phyloP scores from a whole-genome alignment of 2,329 filamentous ascomycete genomes.

The Aureobasidium mangrovei region DNA sequence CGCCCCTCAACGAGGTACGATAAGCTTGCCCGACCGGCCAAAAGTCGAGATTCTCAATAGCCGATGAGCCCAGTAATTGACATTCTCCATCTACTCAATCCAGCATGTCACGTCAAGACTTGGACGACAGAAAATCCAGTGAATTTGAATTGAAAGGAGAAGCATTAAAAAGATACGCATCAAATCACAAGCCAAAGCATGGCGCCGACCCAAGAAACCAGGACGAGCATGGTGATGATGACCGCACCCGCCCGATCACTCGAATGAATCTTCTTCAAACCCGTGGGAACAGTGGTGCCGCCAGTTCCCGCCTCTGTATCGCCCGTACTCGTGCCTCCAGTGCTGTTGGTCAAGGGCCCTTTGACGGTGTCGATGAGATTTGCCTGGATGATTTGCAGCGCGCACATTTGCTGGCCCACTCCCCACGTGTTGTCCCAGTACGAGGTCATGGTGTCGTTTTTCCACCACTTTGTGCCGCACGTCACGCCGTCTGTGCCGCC shows the following conservation, averaged over 20 bases:
- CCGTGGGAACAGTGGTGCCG: constrained; percentile 21
- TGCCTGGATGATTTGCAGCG: constrained; percentile 39
- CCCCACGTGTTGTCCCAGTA: constrained; percentile 33
- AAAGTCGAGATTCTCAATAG: too few relatives aligned
- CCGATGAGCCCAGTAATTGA: too few relatives aligned
- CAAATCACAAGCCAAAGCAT: constrained; percentile 20
- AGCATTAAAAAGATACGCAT: not conserved
- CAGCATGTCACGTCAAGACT: too few relatives aligned
- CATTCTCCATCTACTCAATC: too few relatives aligned
- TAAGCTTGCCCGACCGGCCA: too few relatives aligned
- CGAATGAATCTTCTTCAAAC: constrained; percentile 38
- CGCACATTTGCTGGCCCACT: constrained; percentile 44
- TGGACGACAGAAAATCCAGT: too few relatives aligned
- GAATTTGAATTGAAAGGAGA: too few relatives aligned
- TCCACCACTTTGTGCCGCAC: constrained; percentile 40
- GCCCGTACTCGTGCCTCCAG: constrained; percentile 46
- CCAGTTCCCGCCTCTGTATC: constrained; percentile 34
- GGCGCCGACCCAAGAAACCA: constrained; percentile 47
- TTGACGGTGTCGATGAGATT: constrained; percentile 30
- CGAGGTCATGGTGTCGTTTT: constrained; percentile 18
- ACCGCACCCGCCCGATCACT: constrained; percentile 61
- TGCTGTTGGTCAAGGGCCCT: constrained; percentile 39
- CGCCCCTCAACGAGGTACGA: too few relatives aligned
- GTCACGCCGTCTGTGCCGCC: constrained; percentile 31
- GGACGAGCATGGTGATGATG: constrained; percentile 51